Base-by-base conservation (phyloP, 768 basidiomycete genomes). In the Leccinum barrowsii region DNA sequence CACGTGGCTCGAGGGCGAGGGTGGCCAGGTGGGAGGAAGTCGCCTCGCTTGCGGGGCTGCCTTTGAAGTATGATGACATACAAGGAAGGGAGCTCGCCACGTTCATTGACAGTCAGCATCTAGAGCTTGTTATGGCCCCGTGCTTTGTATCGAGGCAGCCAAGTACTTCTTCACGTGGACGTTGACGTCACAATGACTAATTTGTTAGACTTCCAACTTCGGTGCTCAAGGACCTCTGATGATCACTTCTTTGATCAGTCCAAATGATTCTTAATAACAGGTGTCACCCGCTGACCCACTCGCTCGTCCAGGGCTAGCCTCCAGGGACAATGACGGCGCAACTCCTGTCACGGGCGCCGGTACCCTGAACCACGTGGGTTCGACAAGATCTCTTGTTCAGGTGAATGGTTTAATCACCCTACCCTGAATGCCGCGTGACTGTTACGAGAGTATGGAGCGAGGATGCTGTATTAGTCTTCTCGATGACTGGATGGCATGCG, bases 41-140 rank as follows among this genome's bases (percentile, higher is more conserved):
- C 67, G 42, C 80, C 67, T 44, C 42, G 6, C 70, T 73, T 3
- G 80, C 79, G 0, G 80, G 80, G 60, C 81, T 82, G 2, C 81
- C 80, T 12, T 71, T 69, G 65, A 78, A 70, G 55, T 77, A 19
- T 19, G 11, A 44, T 44, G 42, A 44, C 42, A 12, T 44, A 44
- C 42, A 44, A 19, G 17, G 1, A 40, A n/a, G 42, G 19, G 17
- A 5, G 17, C n/a, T n/a, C 40, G 3, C n/a, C 40, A 42, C 40
- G 37, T 40, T 40, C 37, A 40, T n/a, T 10, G 17, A n/a, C n/a
- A 42, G 37, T n/a, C 7, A 35, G 0, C 37, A 17, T 37, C 35
- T 37, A 15, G 13, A 37, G 17, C 37, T 8, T 17, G 1, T 7
- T 3, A 37, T 37, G n/a, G 40, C n/a, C 40, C n/a, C 40, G 10